A percentile compares a stretch with the other conserved stretches of the same genome.
Evolutionary conservation across 148 eudicot genomes (phyloP).

Genomic region (Hydrangea macrophylla): DNA sequence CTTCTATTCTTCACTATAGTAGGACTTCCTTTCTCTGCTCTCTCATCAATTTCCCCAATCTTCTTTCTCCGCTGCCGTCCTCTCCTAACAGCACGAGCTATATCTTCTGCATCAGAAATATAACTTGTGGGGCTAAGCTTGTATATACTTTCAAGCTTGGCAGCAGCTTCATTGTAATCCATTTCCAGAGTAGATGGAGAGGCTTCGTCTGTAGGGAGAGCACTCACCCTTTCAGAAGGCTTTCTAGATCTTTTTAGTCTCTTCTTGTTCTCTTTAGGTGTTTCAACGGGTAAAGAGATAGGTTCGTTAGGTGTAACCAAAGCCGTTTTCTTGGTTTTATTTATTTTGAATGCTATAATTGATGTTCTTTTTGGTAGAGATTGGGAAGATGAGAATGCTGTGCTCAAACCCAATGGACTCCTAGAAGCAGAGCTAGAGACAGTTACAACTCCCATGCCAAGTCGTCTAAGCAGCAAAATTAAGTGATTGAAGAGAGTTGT

Average conservation of each 20-base stretch:
- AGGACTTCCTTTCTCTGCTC: constrained; percentile 21
- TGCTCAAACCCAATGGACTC: constrained; percentile 57
- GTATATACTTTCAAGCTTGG: constrained; percentile 72
- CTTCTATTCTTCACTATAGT: constrained; percentile 54
- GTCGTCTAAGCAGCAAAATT: background rate
- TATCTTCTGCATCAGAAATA: constrained; percentile 27
- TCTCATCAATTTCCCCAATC: constrained; percentile 30
- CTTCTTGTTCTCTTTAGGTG: constrained; percentile 53
- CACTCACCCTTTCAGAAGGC: constrained; percentile 44
- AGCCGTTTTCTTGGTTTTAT: constrained; percentile 46
- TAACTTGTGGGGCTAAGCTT: constrained; percentile 55
- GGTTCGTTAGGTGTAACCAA: constrained; percentile 50
- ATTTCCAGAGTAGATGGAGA: constrained; percentile 43
- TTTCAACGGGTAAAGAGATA: constrained; percentile 38
- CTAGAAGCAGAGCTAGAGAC: constrained; percentile 83
- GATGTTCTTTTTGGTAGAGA: constrained; percentile 38
- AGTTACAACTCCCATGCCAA: constrained; percentile 96
- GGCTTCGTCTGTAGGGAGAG: constrained; percentile 44
- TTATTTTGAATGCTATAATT: constrained; percentile 58
- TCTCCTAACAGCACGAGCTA: constrained; percentile 29
- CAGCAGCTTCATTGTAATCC: constrained; percentile 87
- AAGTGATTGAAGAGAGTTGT: background rate
- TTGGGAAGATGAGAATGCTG: constrained; percentile 36
- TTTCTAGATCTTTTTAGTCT: constrained; percentile 44
- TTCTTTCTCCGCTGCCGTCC: constrained; percentile 39